Base-by-base conservation (phyloP, 192 early-diverging fungal species). In the Coemansia sp. region DNA sequence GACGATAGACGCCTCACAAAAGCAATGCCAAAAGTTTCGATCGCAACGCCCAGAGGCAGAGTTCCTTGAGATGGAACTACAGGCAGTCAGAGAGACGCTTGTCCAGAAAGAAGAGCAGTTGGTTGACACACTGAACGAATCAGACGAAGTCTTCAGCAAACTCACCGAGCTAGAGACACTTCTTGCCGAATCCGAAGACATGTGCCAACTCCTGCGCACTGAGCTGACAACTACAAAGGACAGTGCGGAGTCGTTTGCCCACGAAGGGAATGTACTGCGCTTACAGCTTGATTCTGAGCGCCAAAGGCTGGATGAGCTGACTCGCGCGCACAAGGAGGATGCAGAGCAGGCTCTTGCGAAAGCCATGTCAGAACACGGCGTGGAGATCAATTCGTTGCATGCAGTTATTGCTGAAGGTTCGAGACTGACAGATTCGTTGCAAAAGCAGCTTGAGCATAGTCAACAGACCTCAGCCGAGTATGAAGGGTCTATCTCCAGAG, bases 1-100 rank as follows among this genome's bases (percentile, higher is more conserved):
- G 8, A 75, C 72, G 3, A 64, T 79, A n/a, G 63, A 62, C 11
- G 73, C 65, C 10, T 73, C 70, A 25, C 69, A 74, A 43, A 68
- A 66, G 61, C 73, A 75, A 54, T 70, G 71, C 65, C 56, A 59
- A 17, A 76, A 75, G 55, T 63, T 83, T 61, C 62, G 76, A n/a
- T 71, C 76, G 9, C 76, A 83, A 59, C 76, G 80, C 8, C 65
- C 75, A 8, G 80, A 83, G 46, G 76, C 81, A 5, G 74, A 72
- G 62, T 75, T 79, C 42, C 52, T 83, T 14, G 81, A 83, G 35
- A 45, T 75, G 81, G 81, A 83, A 66, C 56, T 79, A 41, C 74
- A 79, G 32, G 62, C 81, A 4, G 62, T 58, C 17, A 59, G 62
- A 9, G 70, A 75, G 56, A 71, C 81, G 34, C 70, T 76, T 14